A percentile compares a stretch with the other conserved stretches of the same genome.
These are phyloP conservation scores for Hsuehochloa calcarea DNA, from an alignment of 176 grass and related monocot genomes.

Conservation along the genomic window DNA sequence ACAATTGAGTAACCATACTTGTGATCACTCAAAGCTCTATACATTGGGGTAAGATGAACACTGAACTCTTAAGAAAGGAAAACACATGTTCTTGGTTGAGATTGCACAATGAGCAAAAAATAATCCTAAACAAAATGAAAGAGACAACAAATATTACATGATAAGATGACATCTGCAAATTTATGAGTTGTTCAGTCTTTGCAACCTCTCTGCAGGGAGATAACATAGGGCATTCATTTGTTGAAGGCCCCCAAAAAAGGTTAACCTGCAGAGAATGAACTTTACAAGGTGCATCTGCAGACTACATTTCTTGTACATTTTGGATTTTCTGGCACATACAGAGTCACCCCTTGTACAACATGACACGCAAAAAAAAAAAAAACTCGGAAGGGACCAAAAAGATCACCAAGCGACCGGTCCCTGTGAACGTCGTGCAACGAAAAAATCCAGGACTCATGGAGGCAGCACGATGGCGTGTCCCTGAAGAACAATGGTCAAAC, in stretches of 20 bases:
- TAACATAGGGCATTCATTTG: constrained; percentile 24
- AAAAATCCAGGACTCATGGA: constrained; percentile 60
- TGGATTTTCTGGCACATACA: constrained; percentile 12
- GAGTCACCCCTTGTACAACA: constrained; percentile 52
- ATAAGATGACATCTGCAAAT: background rate
- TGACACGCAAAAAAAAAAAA: constrained; percentile 54
- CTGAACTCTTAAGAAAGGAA: background rate
- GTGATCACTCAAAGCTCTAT: background rate
- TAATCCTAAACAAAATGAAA: background rate
- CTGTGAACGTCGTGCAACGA: constrained; percentile 60
- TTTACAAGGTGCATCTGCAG: constrained; percentile 42
- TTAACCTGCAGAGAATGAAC: constrained; percentile 34
- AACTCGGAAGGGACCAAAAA: constrained; percentile 41
- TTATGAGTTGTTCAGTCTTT: background rate
- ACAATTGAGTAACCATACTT: background rate
- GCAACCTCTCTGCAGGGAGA: constrained; percentile 16
- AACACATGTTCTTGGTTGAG: background rate
- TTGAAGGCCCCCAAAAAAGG: constrained; percentile 11
- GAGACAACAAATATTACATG: background rate
- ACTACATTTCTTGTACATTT: constrained; percentile 35
- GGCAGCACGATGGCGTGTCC: background rate
- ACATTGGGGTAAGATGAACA: background rate
- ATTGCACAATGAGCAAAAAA: background rate
- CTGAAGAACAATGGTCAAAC: constrained; percentile 40
- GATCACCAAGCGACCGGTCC: constrained; percentile 26